phyloP scores from a whole-genome alignment of 2,329 filamentous ascomycete species.

The Pestalotiopsis sp. region DNA sequence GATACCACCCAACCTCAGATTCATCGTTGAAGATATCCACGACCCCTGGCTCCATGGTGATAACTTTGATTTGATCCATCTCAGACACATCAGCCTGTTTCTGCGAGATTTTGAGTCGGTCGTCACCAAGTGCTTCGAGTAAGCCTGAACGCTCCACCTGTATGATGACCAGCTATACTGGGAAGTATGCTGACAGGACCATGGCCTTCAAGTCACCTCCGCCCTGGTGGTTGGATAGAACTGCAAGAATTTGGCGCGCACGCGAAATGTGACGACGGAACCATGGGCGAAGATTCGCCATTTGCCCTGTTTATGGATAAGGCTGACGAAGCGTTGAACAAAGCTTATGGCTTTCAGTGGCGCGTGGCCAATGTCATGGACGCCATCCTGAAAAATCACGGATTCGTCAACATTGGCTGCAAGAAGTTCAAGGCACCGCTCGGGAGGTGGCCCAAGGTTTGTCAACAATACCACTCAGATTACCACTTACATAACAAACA shows the following conservation, averaged over 20 bases:
- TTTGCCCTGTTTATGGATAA: constrained; percentile 17
- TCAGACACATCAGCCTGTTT: constrained; percentile 37
- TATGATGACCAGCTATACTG: not conserved
- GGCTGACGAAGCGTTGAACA: constrained; percentile 13
- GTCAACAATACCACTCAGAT: not conserved
- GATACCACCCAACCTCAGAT: constrained; percentile 50
- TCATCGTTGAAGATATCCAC: constrained; percentile 55
- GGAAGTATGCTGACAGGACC: not conserved
- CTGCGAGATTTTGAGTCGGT: constrained; percentile 13
- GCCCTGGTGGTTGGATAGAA: constrained; percentile 25
- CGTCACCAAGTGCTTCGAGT: constrained; percentile 1
- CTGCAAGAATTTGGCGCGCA: constrained; percentile 21
- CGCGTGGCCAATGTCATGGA: constrained; percentile 19
- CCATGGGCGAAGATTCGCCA: constrained; percentile 14
- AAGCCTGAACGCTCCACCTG: not conserved
- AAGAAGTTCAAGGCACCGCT: constrained; percentile 33
- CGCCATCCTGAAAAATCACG: constrained; percentile 16
- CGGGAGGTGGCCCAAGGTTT: constrained; percentile 37
- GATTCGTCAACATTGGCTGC: constrained; percentile 23
- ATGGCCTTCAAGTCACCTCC: constrained; percentile 18
- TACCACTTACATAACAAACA: not conserved
- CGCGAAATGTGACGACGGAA: constrained; percentile 23
- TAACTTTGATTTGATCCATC: constrained; percentile 52
- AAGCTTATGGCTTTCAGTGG: constrained; percentile 16
- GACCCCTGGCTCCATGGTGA: constrained; percentile 45